A percentile compares a stretch with the other conserved stretches of the same genome.
These are phyloP conservation scores for Euphrasia arctica DNA, from an alignment of 305 asterid species.

Conservation along the genomic window DNA sequence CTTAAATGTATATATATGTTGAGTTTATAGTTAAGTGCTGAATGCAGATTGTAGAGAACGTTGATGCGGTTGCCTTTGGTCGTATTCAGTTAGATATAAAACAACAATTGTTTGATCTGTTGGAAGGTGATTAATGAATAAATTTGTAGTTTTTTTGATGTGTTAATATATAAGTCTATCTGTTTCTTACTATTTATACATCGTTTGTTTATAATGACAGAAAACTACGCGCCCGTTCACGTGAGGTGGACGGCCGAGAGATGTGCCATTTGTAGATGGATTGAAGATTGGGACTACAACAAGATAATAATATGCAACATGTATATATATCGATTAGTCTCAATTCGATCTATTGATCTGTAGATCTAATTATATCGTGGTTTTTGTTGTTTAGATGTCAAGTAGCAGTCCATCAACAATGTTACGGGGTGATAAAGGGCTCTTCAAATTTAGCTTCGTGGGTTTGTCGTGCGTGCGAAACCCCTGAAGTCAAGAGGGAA, in stretches of 20 bases:
- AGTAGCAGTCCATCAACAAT: constrained; percentile 97
- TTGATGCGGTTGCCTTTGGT: too few species aligned
- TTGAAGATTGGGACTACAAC: constrained; percentile 93
- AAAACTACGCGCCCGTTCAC: constrained; percentile 59
- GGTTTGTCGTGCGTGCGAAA: constrained; percentile 96
- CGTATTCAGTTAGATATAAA: too few species aligned
- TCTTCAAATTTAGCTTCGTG: constrained; percentile 74
- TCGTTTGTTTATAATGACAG: constrained; percentile 37
- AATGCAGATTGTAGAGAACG: too few species aligned
- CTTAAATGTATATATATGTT: too few species aligned
- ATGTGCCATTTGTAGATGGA: constrained; percentile 98
- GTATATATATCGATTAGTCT: constrained; percentile 28
- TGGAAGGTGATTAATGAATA: too few species aligned
- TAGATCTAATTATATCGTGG: not conserved
- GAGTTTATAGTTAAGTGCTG: too few species aligned
- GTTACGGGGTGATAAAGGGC: constrained; percentile 65
- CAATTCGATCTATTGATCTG: too few species aligned
- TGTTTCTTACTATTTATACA: not conserved
- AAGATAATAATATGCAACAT: constrained; percentile 95
- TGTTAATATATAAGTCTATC: not conserved
- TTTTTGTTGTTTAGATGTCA: constrained; percentile 67
- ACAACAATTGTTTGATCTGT: too few species aligned
- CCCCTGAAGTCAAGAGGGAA: constrained; percentile 75
- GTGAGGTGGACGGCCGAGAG: constrained; percentile 93
- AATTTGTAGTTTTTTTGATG: too few species aligned